phyloP scores from a whole-genome alignment of 345 rosid genomes.

The Bruguiera parviflora region DNA sequence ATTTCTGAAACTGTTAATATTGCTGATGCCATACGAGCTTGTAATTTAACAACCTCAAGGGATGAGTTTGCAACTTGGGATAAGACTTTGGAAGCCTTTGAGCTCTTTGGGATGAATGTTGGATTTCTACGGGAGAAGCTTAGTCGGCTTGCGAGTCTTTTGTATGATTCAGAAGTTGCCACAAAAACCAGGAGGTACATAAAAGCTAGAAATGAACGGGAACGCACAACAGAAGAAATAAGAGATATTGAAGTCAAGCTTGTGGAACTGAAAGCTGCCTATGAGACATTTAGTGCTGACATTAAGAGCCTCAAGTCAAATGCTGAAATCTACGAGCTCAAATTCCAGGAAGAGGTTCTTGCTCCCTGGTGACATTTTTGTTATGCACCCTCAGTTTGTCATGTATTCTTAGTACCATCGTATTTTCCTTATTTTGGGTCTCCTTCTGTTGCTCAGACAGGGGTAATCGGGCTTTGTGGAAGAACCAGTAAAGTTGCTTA shows the following conservation, averaged over 20 bases:
- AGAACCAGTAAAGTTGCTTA: background rate
- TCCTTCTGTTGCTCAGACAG: conserved; percentile 5
- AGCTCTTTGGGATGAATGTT: conserved; percentile 59
- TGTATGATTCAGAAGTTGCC: conserved; percentile 47
- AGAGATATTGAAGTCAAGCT: conserved; percentile 46
- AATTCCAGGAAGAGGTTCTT: conserved; percentile 44
- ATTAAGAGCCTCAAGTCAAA: conserved; percentile 35
- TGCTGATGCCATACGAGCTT: conserved; percentile 48
- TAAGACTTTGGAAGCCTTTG: conserved; percentile 52
- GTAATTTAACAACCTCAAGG: conserved; percentile 40
- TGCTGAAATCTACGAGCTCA: conserved; percentile 45
- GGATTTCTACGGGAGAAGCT: conserved; percentile 49
- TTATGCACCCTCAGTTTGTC: background rate
- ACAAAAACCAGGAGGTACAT: conserved; percentile 43
- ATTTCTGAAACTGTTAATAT: conserved; percentile 53
- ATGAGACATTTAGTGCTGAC: conserved; percentile 34
- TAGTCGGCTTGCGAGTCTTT: conserved; percentile 38
- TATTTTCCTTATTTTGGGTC: conserved; percentile 3
- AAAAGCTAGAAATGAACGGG: conserved; percentile 45
- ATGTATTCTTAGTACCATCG: background rate
- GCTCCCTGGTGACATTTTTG: conserved; percentile 50
- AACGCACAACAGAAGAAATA: conserved; percentile 38
- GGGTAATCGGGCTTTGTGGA: background rate
- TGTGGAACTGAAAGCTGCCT: conserved; percentile 39
- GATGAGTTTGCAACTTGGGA: conserved; percentile 53